Conservation (phyloP, 202 grass and related monocot genomes). For the Eragrostis tef region DNA sequence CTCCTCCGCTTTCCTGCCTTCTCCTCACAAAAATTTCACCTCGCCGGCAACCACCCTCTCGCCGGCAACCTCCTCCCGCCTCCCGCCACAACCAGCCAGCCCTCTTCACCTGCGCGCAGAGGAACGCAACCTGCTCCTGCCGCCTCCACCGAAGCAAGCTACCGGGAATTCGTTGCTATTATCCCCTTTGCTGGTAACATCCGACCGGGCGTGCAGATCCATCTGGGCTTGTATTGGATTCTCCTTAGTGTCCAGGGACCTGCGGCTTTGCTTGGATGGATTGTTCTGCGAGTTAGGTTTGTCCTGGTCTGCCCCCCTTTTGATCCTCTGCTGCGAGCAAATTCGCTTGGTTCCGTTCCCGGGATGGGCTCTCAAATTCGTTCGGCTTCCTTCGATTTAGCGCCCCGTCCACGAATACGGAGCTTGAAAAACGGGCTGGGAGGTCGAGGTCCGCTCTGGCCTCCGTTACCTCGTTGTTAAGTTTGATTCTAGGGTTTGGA, state of each 20-base stretch:
- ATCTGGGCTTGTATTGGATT: not conserved
- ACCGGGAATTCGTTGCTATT: too few species aligned
- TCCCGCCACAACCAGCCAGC: not conserved
- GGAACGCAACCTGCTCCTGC: not conserved
- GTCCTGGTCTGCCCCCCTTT: not conserved
- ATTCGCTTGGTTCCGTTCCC: not conserved
- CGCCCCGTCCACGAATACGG: not conserved
- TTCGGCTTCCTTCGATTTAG: not conserved
- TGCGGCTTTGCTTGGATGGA: not conserved
- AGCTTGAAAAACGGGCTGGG: slow-evolving; percentile 15
- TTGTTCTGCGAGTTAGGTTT: slow-evolving; percentile 5
- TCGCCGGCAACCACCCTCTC: not conserved
- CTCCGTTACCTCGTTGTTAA: slow-evolving; percentile 35
- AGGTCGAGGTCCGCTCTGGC: slow-evolving; percentile 8
- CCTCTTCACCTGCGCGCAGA: not conserved
- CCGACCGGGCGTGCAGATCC: not conserved
- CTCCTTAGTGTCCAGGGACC: not conserved
- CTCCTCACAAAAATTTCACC: not conserved
- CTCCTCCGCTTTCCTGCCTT: too few species aligned
- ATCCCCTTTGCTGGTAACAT: not conserved
- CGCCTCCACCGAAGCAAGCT: not conserved
- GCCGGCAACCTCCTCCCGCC: slow-evolving; percentile 10
- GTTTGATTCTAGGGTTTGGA: slow-evolving; percentile 36
- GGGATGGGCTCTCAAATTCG: slow-evolving; percentile 10
- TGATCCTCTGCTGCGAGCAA: not conserved